Conservation (phyloP, 2,329 filamentous ascomycete species). For the Exserohilum rostratum region DNA sequence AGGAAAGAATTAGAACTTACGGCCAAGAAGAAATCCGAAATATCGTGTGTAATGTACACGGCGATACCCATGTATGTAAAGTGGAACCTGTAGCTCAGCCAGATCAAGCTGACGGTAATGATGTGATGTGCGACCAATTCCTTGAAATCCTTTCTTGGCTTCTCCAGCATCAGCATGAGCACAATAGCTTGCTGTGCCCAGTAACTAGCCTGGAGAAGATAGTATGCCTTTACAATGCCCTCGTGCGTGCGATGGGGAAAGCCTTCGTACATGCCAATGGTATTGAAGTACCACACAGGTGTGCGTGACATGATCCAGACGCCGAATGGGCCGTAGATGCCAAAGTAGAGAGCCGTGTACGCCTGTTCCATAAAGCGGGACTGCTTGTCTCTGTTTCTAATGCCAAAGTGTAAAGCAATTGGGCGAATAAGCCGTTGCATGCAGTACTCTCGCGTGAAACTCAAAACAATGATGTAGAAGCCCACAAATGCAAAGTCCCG, state of each 20-base stretch:
- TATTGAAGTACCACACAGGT: constrained; percentile 97
- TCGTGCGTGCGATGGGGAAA: constrained; percentile 86
- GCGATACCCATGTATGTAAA: constrained; percentile 94
- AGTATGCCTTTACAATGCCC: constrained; percentile 89
- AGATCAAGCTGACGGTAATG: constrained; percentile 83
- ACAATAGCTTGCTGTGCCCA: constrained; percentile 96
- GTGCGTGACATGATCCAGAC: constrained; percentile 89
- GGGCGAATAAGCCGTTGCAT: constrained; percentile 90
- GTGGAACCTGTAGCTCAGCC: constrained; percentile 89
- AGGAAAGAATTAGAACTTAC: constrained; percentile 59
- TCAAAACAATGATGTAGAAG: constrained; percentile 89
- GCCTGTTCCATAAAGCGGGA: constrained; percentile 94
- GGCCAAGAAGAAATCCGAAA: constrained; percentile 93
- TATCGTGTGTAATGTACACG: constrained; percentile 93
- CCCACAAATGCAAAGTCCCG: constrained; percentile 85
- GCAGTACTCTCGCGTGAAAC: constrained; percentile 92
- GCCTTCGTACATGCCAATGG: constrained; percentile 82
- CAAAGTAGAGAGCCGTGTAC: constrained; percentile 93
- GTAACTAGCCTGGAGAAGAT: constrained; percentile 91
- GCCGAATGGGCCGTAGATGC: constrained; percentile 78
- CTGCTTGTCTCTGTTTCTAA: constrained; percentile 77
- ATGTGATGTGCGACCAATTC: constrained; percentile 92
- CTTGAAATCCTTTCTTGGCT: constrained; percentile 92
- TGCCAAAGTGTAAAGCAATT: constrained; percentile 71
- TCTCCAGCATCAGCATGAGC: constrained; percentile 83